Evolutionary conservation across 768 basidiomycete genomes (phyloP).

Genomic region (Chiua virens): DNA sequence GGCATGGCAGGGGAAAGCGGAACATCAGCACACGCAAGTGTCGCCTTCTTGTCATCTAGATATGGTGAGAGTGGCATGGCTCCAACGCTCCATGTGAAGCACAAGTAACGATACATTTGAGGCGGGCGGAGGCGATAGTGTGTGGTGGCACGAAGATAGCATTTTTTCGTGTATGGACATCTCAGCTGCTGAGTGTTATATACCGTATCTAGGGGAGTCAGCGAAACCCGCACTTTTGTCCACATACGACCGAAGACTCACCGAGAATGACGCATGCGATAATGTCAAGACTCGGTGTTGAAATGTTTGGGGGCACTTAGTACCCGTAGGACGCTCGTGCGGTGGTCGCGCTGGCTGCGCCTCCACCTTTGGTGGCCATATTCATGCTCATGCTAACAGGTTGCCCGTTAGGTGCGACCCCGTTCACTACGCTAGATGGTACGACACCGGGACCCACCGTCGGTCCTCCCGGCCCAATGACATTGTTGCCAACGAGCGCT

Average conservation of each 20-base stretch:
- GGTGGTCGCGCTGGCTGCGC: slow-evolving; percentile 29
- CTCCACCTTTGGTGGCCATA: slow-evolving; percentile 37
- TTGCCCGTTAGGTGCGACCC: slow-evolving; percentile 31
- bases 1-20: slow-evolving; percentile 16
- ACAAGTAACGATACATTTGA: slow-evolving; percentile 9
- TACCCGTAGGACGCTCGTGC: slow-evolving; percentile 43
- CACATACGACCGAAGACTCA: slow-evolving; percentile 4
- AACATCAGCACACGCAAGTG: slow-evolving; percentile 17
- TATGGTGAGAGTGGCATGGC: slow-evolving; percentile 5
- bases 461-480: slow-evolving; percentile 43
- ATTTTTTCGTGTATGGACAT: slow-evolving; percentile 19
- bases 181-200: slow-evolving; percentile 13
- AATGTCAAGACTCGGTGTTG: not conserved
- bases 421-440: slow-evolving; percentile 27
- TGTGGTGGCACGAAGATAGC: slow-evolving; percentile 16
- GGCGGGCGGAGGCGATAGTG: slow-evolving; percentile 10
- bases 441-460: slow-evolving; percentile 31
- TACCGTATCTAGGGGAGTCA: slow-evolving; percentile 15
- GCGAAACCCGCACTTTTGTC: not conserved
- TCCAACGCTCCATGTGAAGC: slow-evolving; percentile 5
- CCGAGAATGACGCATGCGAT: slow-evolving; percentile 14
- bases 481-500: slow-evolving; percentile 66
- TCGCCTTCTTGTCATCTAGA: slow-evolving; percentile 22
- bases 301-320: slow-evolving; percentile 17
- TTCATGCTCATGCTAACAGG: slow-evolving; percentile 46